Percentiles rank a stretch among this genome's conserved stretches.
These are phyloP conservation scores for Suillus brevipes DNA, from an alignment of 768 basidiomycete species.

Conservation along the genomic window DNA sequence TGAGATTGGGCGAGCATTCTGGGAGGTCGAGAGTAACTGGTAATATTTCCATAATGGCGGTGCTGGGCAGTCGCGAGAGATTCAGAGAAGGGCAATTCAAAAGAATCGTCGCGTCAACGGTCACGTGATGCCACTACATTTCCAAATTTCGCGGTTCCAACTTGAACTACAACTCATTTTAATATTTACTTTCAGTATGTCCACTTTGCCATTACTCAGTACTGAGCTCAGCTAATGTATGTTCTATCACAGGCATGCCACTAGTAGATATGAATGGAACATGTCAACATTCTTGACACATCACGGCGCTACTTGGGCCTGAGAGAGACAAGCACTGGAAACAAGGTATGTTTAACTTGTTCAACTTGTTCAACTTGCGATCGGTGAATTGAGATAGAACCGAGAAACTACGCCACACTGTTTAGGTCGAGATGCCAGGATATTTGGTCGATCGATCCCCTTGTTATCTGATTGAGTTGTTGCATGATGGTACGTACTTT, in stretches of 20 bases:
- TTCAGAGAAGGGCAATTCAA: too few species aligned
- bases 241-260: background rate
- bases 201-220: too few species aligned
- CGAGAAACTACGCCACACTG: background rate
- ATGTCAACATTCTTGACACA: background rate
- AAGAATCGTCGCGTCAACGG: too few species aligned
- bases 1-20: constrained; percentile 63
- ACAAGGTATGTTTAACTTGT: background rate
- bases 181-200: too few species aligned
- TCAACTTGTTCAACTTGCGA: background rate
- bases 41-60: constrained; percentile 20
- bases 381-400: background rate
- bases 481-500: background rate
- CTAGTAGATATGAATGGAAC: background rate
- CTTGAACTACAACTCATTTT: too few species aligned
- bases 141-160: too few species aligned
- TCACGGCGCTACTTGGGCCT: background rate
- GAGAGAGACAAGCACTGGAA: too few species aligned
- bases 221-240: background rate
- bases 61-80: background rate
- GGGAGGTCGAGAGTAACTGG: constrained; percentile 25
- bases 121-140: too few species aligned
- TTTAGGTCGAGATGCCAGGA: background rate
- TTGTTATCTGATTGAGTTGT: too few species aligned
- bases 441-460: too few species aligned